phyloP scores from a whole-genome alignment of 345 rosid species.

The Populus nigra region DNA sequence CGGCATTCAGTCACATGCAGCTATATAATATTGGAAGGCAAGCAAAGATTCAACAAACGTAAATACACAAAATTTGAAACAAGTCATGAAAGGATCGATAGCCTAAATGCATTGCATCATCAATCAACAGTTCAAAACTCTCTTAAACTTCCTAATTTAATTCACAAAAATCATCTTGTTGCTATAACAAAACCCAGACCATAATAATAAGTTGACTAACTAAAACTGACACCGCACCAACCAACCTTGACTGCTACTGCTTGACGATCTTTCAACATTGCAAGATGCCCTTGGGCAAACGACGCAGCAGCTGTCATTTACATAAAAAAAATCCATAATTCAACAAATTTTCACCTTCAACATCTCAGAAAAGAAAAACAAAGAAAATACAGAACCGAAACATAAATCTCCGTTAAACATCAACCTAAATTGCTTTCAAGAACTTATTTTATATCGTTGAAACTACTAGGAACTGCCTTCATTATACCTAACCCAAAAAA shows the following conservation, averaged over 20 bases:
- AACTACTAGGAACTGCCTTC: conserved; percentile 76
- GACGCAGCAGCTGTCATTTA: no score
- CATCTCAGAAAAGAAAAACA: background rate
- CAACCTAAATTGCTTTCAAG: conserved; percentile 52
- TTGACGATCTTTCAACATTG: conserved; percentile 49
- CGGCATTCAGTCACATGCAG: background rate
- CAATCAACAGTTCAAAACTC: background rate
- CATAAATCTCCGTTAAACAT: conserved; percentile 61
- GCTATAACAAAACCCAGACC: background rate
- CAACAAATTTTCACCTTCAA: no score
- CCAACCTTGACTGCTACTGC: conserved; percentile 86
- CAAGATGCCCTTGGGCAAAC: no score
- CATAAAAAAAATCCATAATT: no score
- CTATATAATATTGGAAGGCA: background rate
- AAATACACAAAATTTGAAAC: background rate
- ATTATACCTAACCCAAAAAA: conserved; percentile 7
- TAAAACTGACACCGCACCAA: no score
- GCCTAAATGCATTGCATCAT: background rate
- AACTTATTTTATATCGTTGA: conserved; percentile 57
- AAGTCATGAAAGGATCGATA: background rate
- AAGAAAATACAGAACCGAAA: background rate
- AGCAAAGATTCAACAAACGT: background rate
- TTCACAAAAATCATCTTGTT: background rate
- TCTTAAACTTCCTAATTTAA: background rate
- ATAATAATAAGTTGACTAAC: conserved; percentile 1